Evolutionary conservation across 2,329 filamentous ascomycete genomes (phyloP).

Genomic region (Fusarium sambucinum): DNA sequence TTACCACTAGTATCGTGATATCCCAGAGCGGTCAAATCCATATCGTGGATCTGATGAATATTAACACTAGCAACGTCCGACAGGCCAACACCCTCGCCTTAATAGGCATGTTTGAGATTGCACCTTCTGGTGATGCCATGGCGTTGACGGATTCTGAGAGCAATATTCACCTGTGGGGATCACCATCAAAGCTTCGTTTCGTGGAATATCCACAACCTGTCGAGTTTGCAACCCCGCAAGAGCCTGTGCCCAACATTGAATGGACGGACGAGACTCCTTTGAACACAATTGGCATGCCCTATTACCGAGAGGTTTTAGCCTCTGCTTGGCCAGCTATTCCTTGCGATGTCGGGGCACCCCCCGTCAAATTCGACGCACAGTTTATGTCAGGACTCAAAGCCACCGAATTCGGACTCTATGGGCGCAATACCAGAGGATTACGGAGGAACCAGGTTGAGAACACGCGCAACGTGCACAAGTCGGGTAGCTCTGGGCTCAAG

Average conservation of each 20-base stretch:
- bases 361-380: slow-evolving; percentile 77
- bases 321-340: slow-evolving; percentile 92
- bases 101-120: slow-evolving; percentile 85
- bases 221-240: slow-evolving; percentile 78
- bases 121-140: slow-evolving; percentile 87
- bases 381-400: slow-evolving; percentile 76
- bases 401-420: slow-evolving; percentile 81
- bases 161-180: slow-evolving; percentile 88
- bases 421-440: slow-evolving; percentile 78
- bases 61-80: slow-evolving; percentile 85
- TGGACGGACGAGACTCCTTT: slow-evolving; percentile 82
- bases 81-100: slow-evolving; percentile 83
- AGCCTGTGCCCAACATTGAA: slow-evolving; percentile 70
- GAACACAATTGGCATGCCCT: slow-evolving; percentile 89
- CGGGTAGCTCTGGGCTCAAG: slow-evolving; percentile 70
- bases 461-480: slow-evolving; percentile 73
- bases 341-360: slow-evolving; percentile 87
- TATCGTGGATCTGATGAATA: slow-evolving; percentile 94
- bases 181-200: slow-evolving; percentile 86
- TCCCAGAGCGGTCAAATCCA: slow-evolving; percentile 95
- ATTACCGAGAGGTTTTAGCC: slow-evolving; percentile 87
- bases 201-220: slow-evolving; percentile 83
- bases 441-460: slow-evolving; percentile 87
- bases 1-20: slow-evolving; percentile 92
- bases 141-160: slow-evolving; percentile 84